These are phyloP conservation scores for Dryas drummondii DNA, from an alignment of 306 rosid species.

Conservation along the genomic window DNA sequence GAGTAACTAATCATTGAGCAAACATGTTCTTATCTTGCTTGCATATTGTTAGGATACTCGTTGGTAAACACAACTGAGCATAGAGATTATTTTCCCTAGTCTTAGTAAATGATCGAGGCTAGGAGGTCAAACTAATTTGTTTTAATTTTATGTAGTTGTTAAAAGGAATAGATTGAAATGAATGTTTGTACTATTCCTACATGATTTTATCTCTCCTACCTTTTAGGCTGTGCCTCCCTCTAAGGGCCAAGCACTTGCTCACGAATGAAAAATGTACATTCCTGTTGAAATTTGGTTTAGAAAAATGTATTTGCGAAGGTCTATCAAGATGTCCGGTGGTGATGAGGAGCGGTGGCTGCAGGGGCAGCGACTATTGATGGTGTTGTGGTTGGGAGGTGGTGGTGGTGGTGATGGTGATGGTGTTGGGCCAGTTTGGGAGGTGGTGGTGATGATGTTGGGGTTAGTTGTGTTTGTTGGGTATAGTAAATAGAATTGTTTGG, in stretches of 20 bases:
- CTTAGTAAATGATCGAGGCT: background rate
- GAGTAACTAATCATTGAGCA: background rate
- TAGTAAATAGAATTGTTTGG: too few species aligned
- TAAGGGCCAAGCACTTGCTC: constrained; percentile 96
- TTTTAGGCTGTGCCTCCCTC: constrained; percentile 83
- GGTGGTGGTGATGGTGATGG: too few species aligned
- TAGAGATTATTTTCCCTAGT: background rate
- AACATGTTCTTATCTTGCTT: constrained; percentile 5
- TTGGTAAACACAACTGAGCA: background rate
- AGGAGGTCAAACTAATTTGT: background rate
- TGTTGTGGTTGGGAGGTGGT: too few species aligned
- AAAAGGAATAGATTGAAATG: background rate
- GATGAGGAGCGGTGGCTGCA: too few species aligned
- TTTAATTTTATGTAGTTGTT: background rate
- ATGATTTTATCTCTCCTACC: background rate
- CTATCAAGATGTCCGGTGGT: too few species aligned
- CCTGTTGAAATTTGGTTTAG: too few species aligned
- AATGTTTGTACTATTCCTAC: background rate
- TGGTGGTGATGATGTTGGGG: too few species aligned
- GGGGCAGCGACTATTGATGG: too few species aligned
- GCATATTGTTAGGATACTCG: constrained; percentile 16
- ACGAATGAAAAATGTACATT: constrained; percentile 34
- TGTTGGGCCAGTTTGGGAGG: too few species aligned
- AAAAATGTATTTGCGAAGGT: too few species aligned
- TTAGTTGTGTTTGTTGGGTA: too few species aligned